Base-by-base conservation (phyloP, 225 moss, liverwort and hornwort species). In the Anthoceros angustus region DNA sequence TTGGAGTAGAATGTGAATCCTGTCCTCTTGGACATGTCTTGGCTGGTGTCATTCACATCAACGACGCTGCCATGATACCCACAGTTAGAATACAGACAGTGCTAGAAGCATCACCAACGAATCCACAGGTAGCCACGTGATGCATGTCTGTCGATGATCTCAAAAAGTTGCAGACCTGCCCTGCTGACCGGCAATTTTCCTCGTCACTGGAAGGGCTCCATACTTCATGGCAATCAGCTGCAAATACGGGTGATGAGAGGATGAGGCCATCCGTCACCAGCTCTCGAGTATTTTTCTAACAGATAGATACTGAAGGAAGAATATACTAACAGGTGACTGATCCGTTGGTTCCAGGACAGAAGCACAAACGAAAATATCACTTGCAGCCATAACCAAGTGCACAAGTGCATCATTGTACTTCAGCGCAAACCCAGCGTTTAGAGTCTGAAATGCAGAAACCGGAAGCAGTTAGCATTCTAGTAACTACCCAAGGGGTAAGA, bases 171-270 rank as follows among this genome's bases (percentile, higher is more conserved):
- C 62, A 73, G 66, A 86, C 83, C 83, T 80, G 73, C 78, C 71
- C 12, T 11, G 42, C 42, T 72, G 18, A 39, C 80, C 81, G 66
- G 42, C 71, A 64, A 84, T 63, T 78, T 80, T 79, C 72, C 86
- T 79, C 45, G 80, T 69, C 70, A 86, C 84, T 62, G 83, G 88
- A 64, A 86, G 62, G 39, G 86, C 74, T 67, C 86, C 86, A 75
- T 84, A 82, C 24, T 70, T 69, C 84, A 84, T 84, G 16, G 78
- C 86, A 65, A 86, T 77, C 75, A 82, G 78, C 84, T 89, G 74
- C 69, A 23, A 63, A 40, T 68, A 69, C 62, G 50, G 21, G 16
- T 21, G 64, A 12, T n/a, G 40, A 38, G 25, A 63, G 4, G 21
- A 24, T 63, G 12, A 41, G 32, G 10, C 2, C 20, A 38, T 21